Evolutionary conservation across 2,329 filamentous ascomycete genomes (phyloP).

Genomic region (Fusarium tanahbumbuense): DNA sequence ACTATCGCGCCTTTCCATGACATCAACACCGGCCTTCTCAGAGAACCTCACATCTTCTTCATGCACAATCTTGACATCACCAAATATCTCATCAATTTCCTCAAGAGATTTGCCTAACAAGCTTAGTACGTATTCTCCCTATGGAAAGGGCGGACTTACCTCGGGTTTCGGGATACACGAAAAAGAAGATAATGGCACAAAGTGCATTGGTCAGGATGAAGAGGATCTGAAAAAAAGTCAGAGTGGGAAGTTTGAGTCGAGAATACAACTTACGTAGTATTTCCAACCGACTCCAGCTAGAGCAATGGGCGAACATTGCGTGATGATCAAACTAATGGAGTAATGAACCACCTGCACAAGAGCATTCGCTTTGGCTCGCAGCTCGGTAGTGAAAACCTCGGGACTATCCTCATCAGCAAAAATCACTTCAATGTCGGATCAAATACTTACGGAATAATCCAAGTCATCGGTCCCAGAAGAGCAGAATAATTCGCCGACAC

Average conservation of each 20-base stretch:
- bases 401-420: constrained; percentile 44
- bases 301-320: constrained; percentile 56
- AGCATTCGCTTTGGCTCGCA: constrained; percentile 56
- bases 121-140: too few relatives aligned
- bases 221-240: constrained; percentile 52
- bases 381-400: constrained; percentile 56
- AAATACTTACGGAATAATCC: constrained; percentile 57
- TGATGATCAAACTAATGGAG: constrained; percentile 55
- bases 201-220: constrained; percentile 55
- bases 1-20: neutral
- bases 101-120: constrained; percentile 54
- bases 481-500: constrained; percentile 52
- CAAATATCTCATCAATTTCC: constrained; percentile 56
- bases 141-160: too few relatives aligned
- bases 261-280: constrained; percentile 54
- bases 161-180: constrained; percentile 54
- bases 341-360: constrained; percentile 57
- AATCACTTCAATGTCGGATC: too few relatives aligned
- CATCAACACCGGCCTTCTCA: constrained; percentile 28
- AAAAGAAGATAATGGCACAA: constrained; percentile 51
- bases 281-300: constrained; percentile 55
- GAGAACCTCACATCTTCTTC: constrained; percentile 40
- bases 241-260: too few relatives aligned
- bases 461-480: constrained; percentile 55
- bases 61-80: constrained; percentile 49